A percentile compares a stretch with the other conserved stretches of the same genome.
phyloP scores from a whole-genome alignment of 768 basidiomycete genomes.

The Dacryopinax spathularia region DNA sequence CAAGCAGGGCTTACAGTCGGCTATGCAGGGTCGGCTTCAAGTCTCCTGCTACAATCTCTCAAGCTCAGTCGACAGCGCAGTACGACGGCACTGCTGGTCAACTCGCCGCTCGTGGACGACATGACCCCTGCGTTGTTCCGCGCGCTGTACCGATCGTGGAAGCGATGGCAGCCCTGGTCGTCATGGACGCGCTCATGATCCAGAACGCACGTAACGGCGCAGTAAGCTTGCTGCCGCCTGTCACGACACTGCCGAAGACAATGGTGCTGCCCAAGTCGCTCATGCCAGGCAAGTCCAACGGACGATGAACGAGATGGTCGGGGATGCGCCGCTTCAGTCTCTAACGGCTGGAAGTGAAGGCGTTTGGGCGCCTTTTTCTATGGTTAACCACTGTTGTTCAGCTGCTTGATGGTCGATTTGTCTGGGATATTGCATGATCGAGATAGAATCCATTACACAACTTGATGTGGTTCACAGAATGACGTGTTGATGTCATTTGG shows the following conservation, averaged over 20 bases:
- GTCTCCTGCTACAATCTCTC: conserved; percentile 94
- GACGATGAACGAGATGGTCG: too few species aligned
- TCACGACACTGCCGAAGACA: conserved; percentile 80
- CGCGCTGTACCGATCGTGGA: conserved; percentile 96
- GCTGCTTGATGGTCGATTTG: neutral
- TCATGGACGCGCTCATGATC: conserved; percentile 85
- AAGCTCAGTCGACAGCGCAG: conserved; percentile 74
- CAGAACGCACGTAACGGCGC: conserved; percentile 74
- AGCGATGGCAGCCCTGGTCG: conserved; percentile 88
- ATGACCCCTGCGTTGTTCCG: conserved; percentile 96
- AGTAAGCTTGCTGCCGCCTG: conserved; percentile 59
- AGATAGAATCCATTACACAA: too few species aligned
- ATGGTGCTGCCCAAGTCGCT: conserved; percentile 53
- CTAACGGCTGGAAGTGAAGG: neutral
- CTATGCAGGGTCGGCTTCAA: conserved; percentile 78
- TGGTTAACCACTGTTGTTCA: too few species aligned
- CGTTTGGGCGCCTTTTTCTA: too few species aligned
- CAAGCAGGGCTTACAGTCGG: neutral
- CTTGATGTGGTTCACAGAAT: too few species aligned
- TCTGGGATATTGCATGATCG: neutral
- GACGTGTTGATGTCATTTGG: neutral
- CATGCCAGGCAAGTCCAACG: neutral
- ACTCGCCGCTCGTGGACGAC: conserved; percentile 81
- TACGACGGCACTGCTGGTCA: conserved; percentile 84
- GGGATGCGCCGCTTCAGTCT: too few species aligned